Percentiles rank a stretch among this genome's conserved stretches.
These are phyloP conservation scores for Fusarium sp. DNA, from an alignment of 2,329 filamentous ascomycete species.

Conservation along the genomic window DNA sequence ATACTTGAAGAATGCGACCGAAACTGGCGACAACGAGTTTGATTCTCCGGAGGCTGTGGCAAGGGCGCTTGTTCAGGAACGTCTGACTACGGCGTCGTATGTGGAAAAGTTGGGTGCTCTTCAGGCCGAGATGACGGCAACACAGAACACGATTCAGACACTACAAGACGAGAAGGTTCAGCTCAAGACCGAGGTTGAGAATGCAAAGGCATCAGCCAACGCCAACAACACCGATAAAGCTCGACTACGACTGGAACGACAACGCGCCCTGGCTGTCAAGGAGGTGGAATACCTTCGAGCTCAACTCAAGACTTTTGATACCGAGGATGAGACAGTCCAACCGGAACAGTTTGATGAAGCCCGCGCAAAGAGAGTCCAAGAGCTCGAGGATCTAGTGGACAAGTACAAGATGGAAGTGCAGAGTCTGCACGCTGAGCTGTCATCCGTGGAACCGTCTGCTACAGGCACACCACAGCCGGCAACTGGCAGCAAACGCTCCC, in stretches of 20 bases:
- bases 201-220: slow-evolving; percentile 66
- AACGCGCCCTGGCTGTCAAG: slow-evolving; percentile 86
- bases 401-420: slow-evolving; percentile 87
- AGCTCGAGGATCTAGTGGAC: slow-evolving; percentile 88
- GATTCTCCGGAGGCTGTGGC: slow-evolving; percentile 90
- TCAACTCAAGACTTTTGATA: slow-evolving; percentile 88
- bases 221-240: slow-evolving; percentile 71
- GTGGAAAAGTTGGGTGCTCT: slow-evolving; percentile 83
- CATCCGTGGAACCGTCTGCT: slow-evolving; percentile 65
- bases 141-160: slow-evolving; percentile 78
- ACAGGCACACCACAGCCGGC: slow-evolving; percentile 52
- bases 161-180: slow-evolving; percentile 77
- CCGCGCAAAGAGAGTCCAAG: slow-evolving; percentile 78
- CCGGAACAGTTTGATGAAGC: slow-evolving; percentile 81
- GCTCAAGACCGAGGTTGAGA: slow-evolving; percentile 77
- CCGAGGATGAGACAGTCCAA: slow-evolving; percentile 88
- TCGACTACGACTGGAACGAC: slow-evolving; percentile 82
- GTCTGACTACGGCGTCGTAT: slow-evolving; percentile 82
- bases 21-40: slow-evolving; percentile 76
- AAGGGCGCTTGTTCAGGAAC: slow-evolving; percentile 83
- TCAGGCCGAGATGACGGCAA: slow-evolving; percentile 81
- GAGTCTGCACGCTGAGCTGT: slow-evolving; percentile 78
- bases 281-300: slow-evolving; percentile 95
- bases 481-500: slow-evolving; percentile 72
- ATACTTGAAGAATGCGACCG: slow-evolving; percentile 78